These are phyloP conservation scores for Calcarisporium arbuscula DNA, from an alignment of 2,329 filamentous ascomycete species.

Conservation along the genomic window DNA sequence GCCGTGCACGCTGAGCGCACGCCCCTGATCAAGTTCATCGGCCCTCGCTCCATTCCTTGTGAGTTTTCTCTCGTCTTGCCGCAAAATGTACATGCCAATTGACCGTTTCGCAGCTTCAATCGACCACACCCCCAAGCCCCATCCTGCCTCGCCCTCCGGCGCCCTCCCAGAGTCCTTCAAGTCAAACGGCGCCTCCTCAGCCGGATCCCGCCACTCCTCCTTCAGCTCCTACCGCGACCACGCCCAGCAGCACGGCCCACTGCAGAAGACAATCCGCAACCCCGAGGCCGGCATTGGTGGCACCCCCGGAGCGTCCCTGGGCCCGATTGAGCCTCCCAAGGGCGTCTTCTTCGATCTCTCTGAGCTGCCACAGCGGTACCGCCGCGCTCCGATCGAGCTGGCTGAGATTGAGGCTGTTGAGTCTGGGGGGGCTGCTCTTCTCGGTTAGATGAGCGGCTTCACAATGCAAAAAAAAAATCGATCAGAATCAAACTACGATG, in stretches of 20 bases:
- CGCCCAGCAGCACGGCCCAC: constrained; percentile 71
- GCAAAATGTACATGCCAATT: neutral
- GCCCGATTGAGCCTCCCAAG: constrained; percentile 61
- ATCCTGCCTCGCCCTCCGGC: constrained; percentile 64
- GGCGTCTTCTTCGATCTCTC: constrained; percentile 84
- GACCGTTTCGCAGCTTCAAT: constrained; percentile 46
- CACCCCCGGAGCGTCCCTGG: constrained; percentile 61
- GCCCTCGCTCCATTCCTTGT: constrained; percentile 54
- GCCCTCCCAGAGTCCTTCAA: constrained; percentile 52
- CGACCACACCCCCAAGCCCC: constrained; percentile 67
- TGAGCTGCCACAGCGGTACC: constrained; percentile 81
- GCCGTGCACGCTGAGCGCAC: constrained; percentile 53
- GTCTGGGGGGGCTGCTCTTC: constrained; percentile 71
- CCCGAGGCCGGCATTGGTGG: constrained; percentile 46
- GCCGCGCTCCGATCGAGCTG: constrained; percentile 63
- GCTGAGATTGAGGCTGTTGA: constrained; percentile 94
- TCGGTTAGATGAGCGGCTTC: constrained; percentile 35
- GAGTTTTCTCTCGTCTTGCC: constrained; percentile 3
- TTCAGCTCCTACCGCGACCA: constrained; percentile 75
- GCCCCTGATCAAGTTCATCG: constrained; percentile 57
- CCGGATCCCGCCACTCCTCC: constrained; percentile 46
- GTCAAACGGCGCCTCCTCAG: constrained; percentile 11
- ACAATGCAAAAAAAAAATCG: too few species aligned
- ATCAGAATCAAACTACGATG: too few species aligned
- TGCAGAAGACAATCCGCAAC: constrained; percentile 50